These are phyloP conservation scores for Aspergillus leporis DNA, from an alignment of 495 filamentous ascomycete genomes.

Conservation along the genomic window DNA sequence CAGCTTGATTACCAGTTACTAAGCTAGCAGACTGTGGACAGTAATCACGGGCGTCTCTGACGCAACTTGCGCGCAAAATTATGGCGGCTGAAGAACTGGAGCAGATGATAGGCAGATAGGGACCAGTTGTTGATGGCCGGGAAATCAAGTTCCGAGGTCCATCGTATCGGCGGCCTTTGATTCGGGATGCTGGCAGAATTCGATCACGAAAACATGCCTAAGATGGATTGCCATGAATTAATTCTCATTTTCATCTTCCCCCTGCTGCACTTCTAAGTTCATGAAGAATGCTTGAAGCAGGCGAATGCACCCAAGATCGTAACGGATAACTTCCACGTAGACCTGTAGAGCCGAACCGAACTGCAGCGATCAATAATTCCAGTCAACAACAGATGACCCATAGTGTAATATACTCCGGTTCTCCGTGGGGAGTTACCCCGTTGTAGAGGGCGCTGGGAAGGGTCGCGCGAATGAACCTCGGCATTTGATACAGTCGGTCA, in stretches of 20 bases:
- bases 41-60: not conserved
- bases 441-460: slow-evolving; percentile 1
- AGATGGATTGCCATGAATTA: not conserved
- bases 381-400: not conserved
- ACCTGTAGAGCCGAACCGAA: not conserved
- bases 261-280: not conserved
- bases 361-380: not conserved
- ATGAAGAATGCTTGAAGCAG: not conserved
- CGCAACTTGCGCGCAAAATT: not conserved
- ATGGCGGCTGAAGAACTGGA: not conserved
- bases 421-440: not conserved
- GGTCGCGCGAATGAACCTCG: slow-evolving; percentile 31
- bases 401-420: not conserved
- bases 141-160: slow-evolving; percentile 19
- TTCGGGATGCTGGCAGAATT: slow-evolving; percentile 2
- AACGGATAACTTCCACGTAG: not conserved
- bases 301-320: not conserved
- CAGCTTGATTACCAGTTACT: not conserved
- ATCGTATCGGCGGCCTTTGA: slow-evolving; percentile 10
- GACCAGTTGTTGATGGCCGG: not conserved
- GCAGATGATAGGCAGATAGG: not conserved
- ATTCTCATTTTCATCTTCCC: slow-evolving; percentile 8
- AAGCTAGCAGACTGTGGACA: not conserved
- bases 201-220: not conserved
- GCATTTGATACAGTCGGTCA: slow-evolving; percentile 29